Conservation (phyloP, 2,329 filamentous ascomycete genomes). For the Botrytis hyacinthi region DNA sequence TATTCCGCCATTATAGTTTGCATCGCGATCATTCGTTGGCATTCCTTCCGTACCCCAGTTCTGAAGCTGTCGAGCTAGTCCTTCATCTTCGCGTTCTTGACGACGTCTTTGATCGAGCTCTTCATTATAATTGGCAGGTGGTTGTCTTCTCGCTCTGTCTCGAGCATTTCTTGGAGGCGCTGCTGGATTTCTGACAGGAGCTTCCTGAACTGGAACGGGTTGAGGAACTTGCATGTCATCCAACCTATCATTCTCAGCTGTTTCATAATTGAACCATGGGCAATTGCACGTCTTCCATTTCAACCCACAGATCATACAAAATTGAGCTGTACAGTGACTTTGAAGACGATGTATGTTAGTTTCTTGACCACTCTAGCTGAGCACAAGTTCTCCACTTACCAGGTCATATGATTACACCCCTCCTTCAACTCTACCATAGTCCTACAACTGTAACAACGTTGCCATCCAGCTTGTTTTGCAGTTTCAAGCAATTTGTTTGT, state of each 20-base stretch:
- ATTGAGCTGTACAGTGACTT: constrained; percentile 75
- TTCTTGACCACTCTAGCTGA: constrained; percentile 1
- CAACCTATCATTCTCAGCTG: constrained; percentile 52
- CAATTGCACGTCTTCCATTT: constrained; percentile 85
- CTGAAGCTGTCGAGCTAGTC: constrained; percentile 52
- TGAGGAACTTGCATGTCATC: constrained; percentile 52
- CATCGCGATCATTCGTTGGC: constrained; percentile 23
- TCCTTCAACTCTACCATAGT: constrained; percentile 75
- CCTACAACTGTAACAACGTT: constrained; percentile 72
- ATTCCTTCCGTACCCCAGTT: constrained; percentile 39
- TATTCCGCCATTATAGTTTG: constrained; percentile 45
- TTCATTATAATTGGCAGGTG: constrained; percentile 38
- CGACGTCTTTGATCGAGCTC: constrained; percentile 41
- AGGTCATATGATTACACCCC: constrained; percentile 86
- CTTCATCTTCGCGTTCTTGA: constrained; percentile 48
- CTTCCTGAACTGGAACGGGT: constrained; percentile 14
- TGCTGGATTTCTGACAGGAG: constrained; percentile 30
- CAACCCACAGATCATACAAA: constrained; percentile 80
- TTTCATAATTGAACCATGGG: constrained; percentile 70
- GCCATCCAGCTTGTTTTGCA: constrained; percentile 68
- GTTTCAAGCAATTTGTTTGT: constrained; percentile 61
- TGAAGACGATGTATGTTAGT: constrained; percentile 25
- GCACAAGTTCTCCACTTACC: constrained; percentile 52
- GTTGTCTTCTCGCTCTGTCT: constrained; percentile 38
- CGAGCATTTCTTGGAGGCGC: constrained; percentile 33